Evolutionary conservation across 495 filamentous ascomycete genomes (phyloP).

Genomic region (Talaromyces adpressus): DNA sequence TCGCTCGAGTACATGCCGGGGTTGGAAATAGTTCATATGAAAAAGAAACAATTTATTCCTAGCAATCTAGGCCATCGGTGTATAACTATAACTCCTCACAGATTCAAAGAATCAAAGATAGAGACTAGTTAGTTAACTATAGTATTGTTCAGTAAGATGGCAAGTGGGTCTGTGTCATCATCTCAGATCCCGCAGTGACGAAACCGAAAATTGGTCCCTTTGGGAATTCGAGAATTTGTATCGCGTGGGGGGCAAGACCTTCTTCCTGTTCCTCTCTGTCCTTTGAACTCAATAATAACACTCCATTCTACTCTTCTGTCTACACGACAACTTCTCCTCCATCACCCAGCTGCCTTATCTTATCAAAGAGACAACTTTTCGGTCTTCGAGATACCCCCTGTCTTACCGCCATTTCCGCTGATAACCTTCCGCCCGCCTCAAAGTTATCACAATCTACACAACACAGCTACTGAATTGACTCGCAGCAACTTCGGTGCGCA

Average conservation of each 20-base stretch:
- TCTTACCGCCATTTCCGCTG: background rate
- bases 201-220: background rate
- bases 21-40: background rate
- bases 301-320: background rate
- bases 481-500: background rate
- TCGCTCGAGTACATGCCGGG: background rate
- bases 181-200: constrained; percentile 7
- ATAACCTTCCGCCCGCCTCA: background rate
- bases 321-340: background rate
- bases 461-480: background rate
- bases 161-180: constrained; percentile 7
- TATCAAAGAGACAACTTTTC: background rate
- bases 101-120: too few species aligned
- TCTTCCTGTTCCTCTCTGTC: background rate
- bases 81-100: too few species aligned
- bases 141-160: too few species aligned
- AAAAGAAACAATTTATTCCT: background rate
- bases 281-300: background rate
- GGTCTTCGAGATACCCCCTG: background rate
- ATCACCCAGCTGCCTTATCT: background rate
- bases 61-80: background rate
- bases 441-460: background rate
- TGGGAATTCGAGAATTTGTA: background rate
- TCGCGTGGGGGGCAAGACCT: background rate
- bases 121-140: too few species aligned